Percentiles rank a stretch among this genome's conserved stretches.
phyloP scores from a whole-genome alignment of 352 stramenopile genomes.

The Pythium monospermum region DNA sequence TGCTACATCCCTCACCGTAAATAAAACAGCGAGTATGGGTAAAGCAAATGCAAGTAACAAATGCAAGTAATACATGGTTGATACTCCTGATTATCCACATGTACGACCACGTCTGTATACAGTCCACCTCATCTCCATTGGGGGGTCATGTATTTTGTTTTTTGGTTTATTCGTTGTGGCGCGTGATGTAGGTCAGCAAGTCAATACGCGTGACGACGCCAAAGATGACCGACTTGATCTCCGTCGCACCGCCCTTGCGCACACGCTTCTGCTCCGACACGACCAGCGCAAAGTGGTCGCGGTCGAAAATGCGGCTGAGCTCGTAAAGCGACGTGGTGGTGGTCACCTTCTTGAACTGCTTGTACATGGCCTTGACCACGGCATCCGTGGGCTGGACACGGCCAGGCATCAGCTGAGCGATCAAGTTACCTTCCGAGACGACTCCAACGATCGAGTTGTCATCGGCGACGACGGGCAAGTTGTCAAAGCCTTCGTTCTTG shows the following conservation, averaged over 20 bases:
- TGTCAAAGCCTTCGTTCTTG: constrained; percentile 89
- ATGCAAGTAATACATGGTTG: too few relatives aligned
- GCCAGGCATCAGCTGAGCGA: constrained; percentile 86
- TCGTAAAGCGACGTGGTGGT: constrained; percentile 89
- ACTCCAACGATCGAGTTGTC: constrained; percentile 92
- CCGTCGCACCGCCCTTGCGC: constrained; percentile 57
- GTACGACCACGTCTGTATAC: too few relatives aligned
- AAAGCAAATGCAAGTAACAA: too few relatives aligned
- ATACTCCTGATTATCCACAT: too few relatives aligned
- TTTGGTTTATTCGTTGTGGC: constrained; percentile 30
- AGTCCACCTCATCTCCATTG: too few relatives aligned
- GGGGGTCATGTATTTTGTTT: too few relatives aligned
- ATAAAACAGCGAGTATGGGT: too few relatives aligned
- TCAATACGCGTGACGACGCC: constrained; percentile 96
- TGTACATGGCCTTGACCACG: constrained; percentile 93
- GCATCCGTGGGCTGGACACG: constrained; percentile 81
- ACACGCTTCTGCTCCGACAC: constrained; percentile 92
- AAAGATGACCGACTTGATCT: constrained; percentile 89
- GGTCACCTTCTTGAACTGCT: constrained; percentile 93
- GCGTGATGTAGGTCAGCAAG: constrained; percentile 93
- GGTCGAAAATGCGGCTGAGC: constrained; percentile 93
- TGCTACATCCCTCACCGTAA: too few relatives aligned
- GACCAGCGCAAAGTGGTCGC: constrained; percentile 94
- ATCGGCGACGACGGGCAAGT: constrained; percentile 69
- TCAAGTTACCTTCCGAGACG: constrained; percentile 96